A percentile compares a stretch with the other conserved stretches of the same genome.
Conservation (phyloP, 352 stramenopile genomes). For the Phytophthora pseudosyringae region DNA sequence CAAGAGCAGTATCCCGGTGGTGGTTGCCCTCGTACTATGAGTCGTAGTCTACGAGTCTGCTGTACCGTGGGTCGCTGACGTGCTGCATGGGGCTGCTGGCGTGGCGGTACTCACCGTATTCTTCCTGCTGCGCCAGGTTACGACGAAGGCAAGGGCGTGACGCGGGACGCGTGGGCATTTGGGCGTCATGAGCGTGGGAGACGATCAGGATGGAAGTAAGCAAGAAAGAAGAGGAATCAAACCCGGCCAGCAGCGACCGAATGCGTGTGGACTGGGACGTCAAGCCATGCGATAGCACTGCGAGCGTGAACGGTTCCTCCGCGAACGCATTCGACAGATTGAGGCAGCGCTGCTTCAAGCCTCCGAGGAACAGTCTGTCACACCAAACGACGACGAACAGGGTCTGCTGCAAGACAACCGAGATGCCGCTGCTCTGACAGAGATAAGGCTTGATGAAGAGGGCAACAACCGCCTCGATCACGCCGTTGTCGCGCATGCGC, state of each 20-base stretch:
- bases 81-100: slow-evolving; percentile 10
- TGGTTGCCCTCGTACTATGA: background rate
- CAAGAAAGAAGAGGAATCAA: background rate
- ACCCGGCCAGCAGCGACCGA: background rate
- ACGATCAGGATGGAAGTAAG: too few relatives aligned
- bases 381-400: background rate
- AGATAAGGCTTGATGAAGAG: background rate
- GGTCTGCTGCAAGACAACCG: background rate
- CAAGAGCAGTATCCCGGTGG: slow-evolving; percentile 3
- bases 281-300: background rate
- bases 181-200: background rate
- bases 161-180: background rate
- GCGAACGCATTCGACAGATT: slow-evolving; percentile 19
- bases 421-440: background rate
- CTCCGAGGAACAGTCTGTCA: background rate
- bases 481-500: slow-evolving; percentile 88
- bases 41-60: background rate
- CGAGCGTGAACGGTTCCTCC: too few relatives aligned
- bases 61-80: slow-evolving; percentile 5
- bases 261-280: background rate
- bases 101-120: slow-evolving; percentile 21
- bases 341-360: slow-evolving; percentile 25
- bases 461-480: slow-evolving; percentile 36
- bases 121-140: background rate
- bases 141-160: slow-evolving; percentile 34